Evolutionary conservation across 1,284 basidiomycete genomes (phyloP), one percentile per base, ranked within the genome.

Genomic region (Cryptococcus sp.): DNA sequence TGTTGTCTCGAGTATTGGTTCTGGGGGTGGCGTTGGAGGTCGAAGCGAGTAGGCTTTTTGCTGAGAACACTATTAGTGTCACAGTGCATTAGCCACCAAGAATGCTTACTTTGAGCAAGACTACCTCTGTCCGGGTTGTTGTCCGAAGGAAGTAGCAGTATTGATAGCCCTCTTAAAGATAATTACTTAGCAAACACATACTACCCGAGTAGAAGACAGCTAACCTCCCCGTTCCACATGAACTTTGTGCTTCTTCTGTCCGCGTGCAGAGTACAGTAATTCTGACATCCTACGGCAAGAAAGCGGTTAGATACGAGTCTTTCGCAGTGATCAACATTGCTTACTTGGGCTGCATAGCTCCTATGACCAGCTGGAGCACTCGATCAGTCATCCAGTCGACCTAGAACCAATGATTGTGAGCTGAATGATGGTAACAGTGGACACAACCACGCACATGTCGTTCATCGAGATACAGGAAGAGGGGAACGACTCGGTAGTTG

Each of bases 381-480:
- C 46, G 46, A 39, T 75, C 70, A 26, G 62, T 61, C 74, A 77
- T 77, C 75, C 75, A 77, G 58, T 76, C 70, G 25, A 74, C 69
- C 70, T 72, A 34, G 37, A 55, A n/a, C 16, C 20, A 7, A 23
- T 46, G 38, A 22, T 11, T 22, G 15, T 29, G 41, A 11, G 37
- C 38, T 44, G 5, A 4, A 34, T 19, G n/a, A 15, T 41, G n/a
- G 11, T 19, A 41, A 1, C 8, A n/a, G 15, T 26, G 26, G 17
- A 45, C 22, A 26, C 3, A 38, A 16, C 6, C 16, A 59, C 70
- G 57, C 46, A 72, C 73, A 75, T 77, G 75, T 19, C 75, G 58
- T 47, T 77, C 75, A 57, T 77, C 75, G 51, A 77, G 69, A 54
- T 77, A 77, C 4, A 77, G 64, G 58, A 74, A 76, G 20, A 74